Percentiles rank a stretch among this genome's conserved stretches.
phyloP scores from a whole-genome alignment of 2,329 filamentous ascomycete species.

The Aspergillus novoparasiticus region DNA sequence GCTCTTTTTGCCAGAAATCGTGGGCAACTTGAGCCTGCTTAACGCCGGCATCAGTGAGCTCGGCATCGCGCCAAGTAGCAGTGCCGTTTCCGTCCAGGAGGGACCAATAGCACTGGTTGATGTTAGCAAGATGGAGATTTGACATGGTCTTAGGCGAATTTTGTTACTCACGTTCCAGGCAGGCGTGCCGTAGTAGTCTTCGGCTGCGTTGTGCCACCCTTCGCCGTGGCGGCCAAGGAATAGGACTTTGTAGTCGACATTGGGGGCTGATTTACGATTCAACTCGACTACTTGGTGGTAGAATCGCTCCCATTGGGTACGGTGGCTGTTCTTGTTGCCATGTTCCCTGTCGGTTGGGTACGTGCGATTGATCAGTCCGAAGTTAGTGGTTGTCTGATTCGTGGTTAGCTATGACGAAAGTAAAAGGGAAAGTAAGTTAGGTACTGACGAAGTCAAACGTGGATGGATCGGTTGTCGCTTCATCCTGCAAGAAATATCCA shows the following conservation, averaged over 20 bases:
- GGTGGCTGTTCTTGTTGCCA: slow-evolving; percentile 28
- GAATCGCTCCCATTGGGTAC: slow-evolving; percentile 62
- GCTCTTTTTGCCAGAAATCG: slow-evolving; percentile 53
- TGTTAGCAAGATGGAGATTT: not conserved
- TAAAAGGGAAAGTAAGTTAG: not conserved
- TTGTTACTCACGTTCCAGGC: slow-evolving; percentile 60
- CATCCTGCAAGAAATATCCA: slow-evolving; percentile 54
- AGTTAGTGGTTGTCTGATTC: slow-evolving; percentile 42
- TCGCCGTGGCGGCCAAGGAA: slow-evolving; percentile 64
- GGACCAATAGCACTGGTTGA: slow-evolving; percentile 57
- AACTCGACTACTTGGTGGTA: slow-evolving; percentile 50
- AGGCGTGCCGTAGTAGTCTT: slow-evolving; percentile 59
- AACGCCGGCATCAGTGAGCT: slow-evolving; percentile 55
- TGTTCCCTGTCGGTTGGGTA: slow-evolving; percentile 44
- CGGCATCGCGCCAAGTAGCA: slow-evolving; percentile 59
- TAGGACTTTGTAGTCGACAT: slow-evolving; percentile 57
- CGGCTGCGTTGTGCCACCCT: slow-evolving; percentile 62
- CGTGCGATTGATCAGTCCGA: slow-evolving; percentile 52
- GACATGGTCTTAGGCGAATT: no score
- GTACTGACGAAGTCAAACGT: slow-evolving; percentile 52
- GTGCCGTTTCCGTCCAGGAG: slow-evolving; percentile 58
- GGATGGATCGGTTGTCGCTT: slow-evolving; percentile 45
- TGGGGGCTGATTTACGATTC: slow-evolving; percentile 43
- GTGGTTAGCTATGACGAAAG: not conserved
- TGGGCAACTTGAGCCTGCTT: slow-evolving; percentile 50